Conservation (phyloP, 2,329 filamentous ascomycete genomes). For the Mollisia scopiformis region DNA sequence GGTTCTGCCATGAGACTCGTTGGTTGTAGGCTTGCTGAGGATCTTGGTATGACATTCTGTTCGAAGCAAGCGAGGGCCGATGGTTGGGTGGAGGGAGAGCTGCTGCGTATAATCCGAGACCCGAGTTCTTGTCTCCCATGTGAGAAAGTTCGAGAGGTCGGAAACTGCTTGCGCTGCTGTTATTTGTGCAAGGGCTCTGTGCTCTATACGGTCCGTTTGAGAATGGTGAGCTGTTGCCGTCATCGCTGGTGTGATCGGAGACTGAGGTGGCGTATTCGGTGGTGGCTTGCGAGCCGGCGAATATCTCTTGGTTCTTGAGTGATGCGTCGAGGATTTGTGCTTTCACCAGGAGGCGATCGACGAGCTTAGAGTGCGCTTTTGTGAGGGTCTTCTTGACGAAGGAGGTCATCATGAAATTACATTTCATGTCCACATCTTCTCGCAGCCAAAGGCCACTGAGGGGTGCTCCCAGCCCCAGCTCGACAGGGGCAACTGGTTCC, state of each 20-base stretch:
- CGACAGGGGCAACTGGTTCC: slow-evolving; percentile 66
- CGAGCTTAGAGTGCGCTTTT: slow-evolving; percentile 72
- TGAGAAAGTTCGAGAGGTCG: neutral
- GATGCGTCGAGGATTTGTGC: slow-evolving; percentile 40
- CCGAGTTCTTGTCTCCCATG: neutral
- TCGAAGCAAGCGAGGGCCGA: neutral
- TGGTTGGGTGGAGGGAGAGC: neutral
- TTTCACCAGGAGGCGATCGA: slow-evolving; percentile 63
- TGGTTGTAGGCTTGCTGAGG: neutral
- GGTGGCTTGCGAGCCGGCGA: slow-evolving; percentile 2
- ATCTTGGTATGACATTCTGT: neutral
- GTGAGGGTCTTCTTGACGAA: slow-evolving; percentile 86
- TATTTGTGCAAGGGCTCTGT: neutral
- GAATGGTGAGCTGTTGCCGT: neutral
- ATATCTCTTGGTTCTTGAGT: slow-evolving; percentile 19
- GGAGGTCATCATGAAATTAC: slow-evolving; percentile 72
- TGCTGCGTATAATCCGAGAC: neutral
- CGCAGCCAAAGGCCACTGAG: slow-evolving; percentile 73
- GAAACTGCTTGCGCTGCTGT: neutral
- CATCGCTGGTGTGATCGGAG: slow-evolving; percentile 3
- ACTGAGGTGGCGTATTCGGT: slow-evolving; percentile 2
- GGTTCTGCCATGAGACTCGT: neutral
- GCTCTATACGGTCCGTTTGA: neutral
- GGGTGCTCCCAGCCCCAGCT: slow-evolving; percentile 69
- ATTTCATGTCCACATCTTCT: slow-evolving; percentile 85